Conservation (phyloP, 345 rosid genomes). For the Eucalyptus urophylla region DNA sequence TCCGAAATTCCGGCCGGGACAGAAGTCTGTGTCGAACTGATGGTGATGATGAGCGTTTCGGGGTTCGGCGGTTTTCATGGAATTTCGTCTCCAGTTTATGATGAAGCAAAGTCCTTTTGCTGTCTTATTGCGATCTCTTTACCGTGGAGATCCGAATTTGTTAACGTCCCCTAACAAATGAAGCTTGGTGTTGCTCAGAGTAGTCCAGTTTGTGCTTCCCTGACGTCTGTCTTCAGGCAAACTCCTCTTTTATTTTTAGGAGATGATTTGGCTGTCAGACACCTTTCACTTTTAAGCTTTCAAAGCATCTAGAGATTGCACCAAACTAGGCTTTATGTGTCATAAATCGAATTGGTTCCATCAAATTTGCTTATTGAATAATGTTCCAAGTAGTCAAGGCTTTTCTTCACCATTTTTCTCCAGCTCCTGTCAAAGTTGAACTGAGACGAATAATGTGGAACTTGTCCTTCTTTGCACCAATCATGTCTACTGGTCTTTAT, state of each 20-base stretch:
- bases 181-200: not conserved
- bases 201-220: not conserved
- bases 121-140: not conserved
- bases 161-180: not conserved
- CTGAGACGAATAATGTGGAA: not conserved
- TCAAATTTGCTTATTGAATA: not conserved
- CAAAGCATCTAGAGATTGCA: not conserved
- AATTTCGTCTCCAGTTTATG: not conserved
- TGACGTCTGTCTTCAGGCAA: not conserved
- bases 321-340: not conserved
- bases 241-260: not conserved
- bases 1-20: not conserved
- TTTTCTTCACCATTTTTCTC: not conserved
- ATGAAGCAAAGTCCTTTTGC: not conserved
- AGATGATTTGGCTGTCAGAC: not conserved
- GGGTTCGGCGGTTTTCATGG: not conserved
- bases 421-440: not conserved
- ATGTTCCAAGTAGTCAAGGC: not conserved
- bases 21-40: not conserved
- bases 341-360: not conserved
- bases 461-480: not conserved
- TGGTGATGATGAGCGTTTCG: not conserved
- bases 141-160: not conserved
- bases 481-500: not conserved
- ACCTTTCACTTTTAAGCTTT: not conserved